Evolutionary conservation across 805 yeast species (phyloP).

Genomic region (Ogataea paradorogensis): DNA sequence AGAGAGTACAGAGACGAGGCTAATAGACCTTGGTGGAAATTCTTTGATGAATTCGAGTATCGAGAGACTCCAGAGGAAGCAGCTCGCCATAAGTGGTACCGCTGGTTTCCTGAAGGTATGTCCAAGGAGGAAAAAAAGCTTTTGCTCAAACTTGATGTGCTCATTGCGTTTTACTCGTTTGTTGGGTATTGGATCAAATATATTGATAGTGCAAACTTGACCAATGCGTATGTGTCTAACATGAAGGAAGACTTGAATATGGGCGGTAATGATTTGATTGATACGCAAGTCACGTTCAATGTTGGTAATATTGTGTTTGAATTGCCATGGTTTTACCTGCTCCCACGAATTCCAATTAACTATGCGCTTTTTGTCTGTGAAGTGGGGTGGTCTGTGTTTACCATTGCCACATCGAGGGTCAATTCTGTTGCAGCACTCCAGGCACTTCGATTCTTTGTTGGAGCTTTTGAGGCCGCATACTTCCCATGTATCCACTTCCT

Average conservation of each 20-base stretch:
- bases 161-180: constrained; percentile 54
- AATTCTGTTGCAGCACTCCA: constrained; percentile 49
- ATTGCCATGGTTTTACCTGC: constrained; percentile 56
- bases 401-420: constrained; percentile 53
- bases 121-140: constrained; percentile 47
- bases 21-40: constrained; percentile 50
- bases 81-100: constrained; percentile 43
- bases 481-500: constrained; percentile 61
- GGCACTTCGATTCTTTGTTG: constrained; percentile 64
- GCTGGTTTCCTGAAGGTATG: constrained; percentile 50
- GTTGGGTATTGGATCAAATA: constrained; percentile 68
- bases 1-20: constrained; percentile 53
- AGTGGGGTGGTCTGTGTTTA: constrained; percentile 64
- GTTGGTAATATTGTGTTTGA: constrained; percentile 61
- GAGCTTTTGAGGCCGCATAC: constrained; percentile 67
- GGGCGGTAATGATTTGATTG: constrained; percentile 60
- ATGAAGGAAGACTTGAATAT: constrained; percentile 56
- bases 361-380: constrained; percentile 49
- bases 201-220: constrained; percentile 57
- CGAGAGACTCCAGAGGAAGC: constrained; percentile 38
- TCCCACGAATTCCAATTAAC: constrained; percentile 56
- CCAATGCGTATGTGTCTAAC: constrained; percentile 66
- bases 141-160: constrained; percentile 51
- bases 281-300: constrained; percentile 55
- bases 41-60: constrained; percentile 63